phyloP scores from a whole-genome alignment of 108 stramenopile species.

The Skeletonema marinoi region DNA sequence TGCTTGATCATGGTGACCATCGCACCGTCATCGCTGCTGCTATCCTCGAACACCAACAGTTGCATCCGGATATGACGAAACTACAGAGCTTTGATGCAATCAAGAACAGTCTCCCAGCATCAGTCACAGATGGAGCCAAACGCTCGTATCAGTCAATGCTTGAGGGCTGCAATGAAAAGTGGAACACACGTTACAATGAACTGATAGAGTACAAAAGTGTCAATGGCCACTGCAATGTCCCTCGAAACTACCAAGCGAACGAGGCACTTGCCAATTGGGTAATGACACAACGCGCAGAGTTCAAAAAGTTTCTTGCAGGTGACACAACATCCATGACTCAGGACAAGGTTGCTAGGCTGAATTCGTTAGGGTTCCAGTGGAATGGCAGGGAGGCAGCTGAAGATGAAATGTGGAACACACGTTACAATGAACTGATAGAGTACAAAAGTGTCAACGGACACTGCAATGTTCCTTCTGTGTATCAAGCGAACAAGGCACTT shows the following conservation, averaged over 20 bases:
- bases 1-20: too few relatives aligned
- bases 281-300: neutral
- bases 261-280: neutral
- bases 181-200: too few relatives aligned
- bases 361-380: constrained; percentile 7
- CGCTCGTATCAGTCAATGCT: too few relatives aligned
- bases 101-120: too few relatives aligned
- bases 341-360: neutral
- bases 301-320: neutral
- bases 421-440: neutral
- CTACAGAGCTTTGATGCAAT: too few relatives aligned
- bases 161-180: too few relatives aligned
- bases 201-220: constrained; percentile 1
- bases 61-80: too few relatives aligned
- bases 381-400: neutral
- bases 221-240: constrained; percentile 10
- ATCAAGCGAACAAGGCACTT: too few relatives aligned
- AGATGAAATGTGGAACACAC: neutral
- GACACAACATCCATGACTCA: neutral
- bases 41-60: too few relatives aligned
- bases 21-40: too few relatives aligned
- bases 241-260: neutral
- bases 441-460: constrained; percentile 25
- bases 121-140: too few relatives aligned
- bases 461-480: too few relatives aligned